phyloP scores from a whole-genome alignment of 345 rosid genomes.

The Citrus australasica region DNA sequence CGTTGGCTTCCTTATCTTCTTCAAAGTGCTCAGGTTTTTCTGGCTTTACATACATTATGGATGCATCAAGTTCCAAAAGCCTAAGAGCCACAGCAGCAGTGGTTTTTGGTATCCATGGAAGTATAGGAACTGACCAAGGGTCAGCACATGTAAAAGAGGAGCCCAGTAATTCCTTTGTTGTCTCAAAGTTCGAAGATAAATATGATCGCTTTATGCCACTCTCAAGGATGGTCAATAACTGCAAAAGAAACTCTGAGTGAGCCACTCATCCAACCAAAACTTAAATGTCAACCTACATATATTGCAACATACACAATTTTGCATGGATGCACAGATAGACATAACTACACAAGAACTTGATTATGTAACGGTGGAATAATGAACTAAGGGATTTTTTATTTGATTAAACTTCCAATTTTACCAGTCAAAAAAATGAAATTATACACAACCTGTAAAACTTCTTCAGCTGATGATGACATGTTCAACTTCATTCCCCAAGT shows the following conservation, averaged over 20 bases:
- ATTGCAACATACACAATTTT: neutral
- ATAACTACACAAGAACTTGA: neutral
- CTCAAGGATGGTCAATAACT: constrained; percentile 76
- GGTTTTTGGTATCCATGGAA: constrained; percentile 98
- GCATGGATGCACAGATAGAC: neutral
- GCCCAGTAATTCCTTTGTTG: constrained; percentile 68
- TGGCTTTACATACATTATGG: constrained; percentile 47
- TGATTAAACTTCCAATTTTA: neutral
- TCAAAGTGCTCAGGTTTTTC: constrained; percentile 54
- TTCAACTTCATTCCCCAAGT: constrained; percentile 59
- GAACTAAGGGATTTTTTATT: neutral
- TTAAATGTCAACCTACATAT: neutral
- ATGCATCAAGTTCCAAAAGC: constrained; percentile 77
- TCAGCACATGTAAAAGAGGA: constrained; percentile 15
- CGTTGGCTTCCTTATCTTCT: constrained; percentile 42
- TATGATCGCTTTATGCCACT: constrained; percentile 63
- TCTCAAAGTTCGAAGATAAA: constrained; percentile 56
- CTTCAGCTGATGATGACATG: constrained; percentile 55
- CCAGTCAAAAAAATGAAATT: neutral
- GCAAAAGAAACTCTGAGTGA: constrained; percentile 19
- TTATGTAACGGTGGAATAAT: neutral
- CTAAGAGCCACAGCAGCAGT: constrained; percentile 80
- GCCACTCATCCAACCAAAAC: constrained; percentile 10
- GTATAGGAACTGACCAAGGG: constrained; percentile 45
- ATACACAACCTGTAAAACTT: constrained; percentile 67